These are phyloP conservation scores for Nannizziopsis arthrosporioides DNA, from an alignment of 2,329 filamentous ascomycete genomes.

Conservation along the genomic window DNA sequence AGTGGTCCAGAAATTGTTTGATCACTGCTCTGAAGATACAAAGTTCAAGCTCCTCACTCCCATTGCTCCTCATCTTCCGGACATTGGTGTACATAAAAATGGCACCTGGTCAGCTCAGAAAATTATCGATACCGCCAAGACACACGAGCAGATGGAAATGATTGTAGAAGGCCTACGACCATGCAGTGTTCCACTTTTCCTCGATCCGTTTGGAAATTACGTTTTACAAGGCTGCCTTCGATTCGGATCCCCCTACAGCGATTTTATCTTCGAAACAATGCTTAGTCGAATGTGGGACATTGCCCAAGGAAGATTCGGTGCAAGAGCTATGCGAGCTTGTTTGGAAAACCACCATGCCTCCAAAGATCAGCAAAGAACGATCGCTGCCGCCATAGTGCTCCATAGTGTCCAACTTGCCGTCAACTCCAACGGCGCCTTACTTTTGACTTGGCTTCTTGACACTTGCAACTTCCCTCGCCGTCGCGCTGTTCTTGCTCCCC, in stretches of 20 bases:
- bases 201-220: slow-evolving; percentile 98
- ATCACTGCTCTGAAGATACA: slow-evolving; percentile 81
- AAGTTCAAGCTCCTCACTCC: slow-evolving; percentile 83
- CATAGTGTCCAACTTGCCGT: slow-evolving; percentile 94
- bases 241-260: slow-evolving; percentile 76
- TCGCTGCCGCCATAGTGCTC: slow-evolving; percentile 87
- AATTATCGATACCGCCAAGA: slow-evolving; percentile 94
- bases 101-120: slow-evolving; percentile 99
- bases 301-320: slow-evolving; percentile 83
- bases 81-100: slow-evolving; percentile 98
- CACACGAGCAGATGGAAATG: slow-evolving; percentile 65
- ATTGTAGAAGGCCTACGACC: slow-evolving; percentile 76
- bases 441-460: slow-evolving; percentile 95
- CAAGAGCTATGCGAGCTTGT: slow-evolving; percentile 90
- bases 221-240: slow-evolving; percentile 93
- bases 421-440: slow-evolving; percentile 84
- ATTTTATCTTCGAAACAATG: slow-evolving; percentile 98
- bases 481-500: slow-evolving; percentile 79
- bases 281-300: slow-evolving; percentile 87
- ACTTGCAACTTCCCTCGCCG: slow-evolving; percentile 92
- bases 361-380: slow-evolving; percentile 89
- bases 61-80: slow-evolving; percentile 82
- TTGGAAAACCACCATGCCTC: slow-evolving; percentile 90
- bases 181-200: slow-evolving; percentile 81
- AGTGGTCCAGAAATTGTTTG: slow-evolving; percentile 97